Conservation (phyloP, 2,329 filamentous ascomycete genomes). For the Simplicillium aogashimaense region DNA sequence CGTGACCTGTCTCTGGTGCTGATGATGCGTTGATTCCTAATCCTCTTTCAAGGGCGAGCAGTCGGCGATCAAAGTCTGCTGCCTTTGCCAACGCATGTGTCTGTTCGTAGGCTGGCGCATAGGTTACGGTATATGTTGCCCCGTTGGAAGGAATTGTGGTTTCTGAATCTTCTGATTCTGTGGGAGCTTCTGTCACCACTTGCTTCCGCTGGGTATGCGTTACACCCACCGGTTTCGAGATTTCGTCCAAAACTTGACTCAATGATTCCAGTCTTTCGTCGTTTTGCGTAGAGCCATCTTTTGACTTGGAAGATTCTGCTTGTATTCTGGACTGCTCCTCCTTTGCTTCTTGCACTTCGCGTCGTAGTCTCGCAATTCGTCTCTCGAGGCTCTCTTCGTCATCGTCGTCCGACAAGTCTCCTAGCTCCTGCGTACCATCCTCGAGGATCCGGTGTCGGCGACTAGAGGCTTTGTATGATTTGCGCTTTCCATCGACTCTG, state of each 20-base stretch:
- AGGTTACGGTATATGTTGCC: conserved; percentile 55
- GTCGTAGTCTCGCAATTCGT: conserved; percentile 71
- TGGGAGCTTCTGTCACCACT: conserved; percentile 6
- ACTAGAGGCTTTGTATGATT: conserved; percentile 70
- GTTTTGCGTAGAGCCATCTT: conserved; percentile 32
- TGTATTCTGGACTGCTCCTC: conserved; percentile 47
- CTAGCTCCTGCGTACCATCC: conserved; percentile 57
- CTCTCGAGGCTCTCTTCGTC: conserved; percentile 63
- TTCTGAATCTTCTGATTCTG: conserved; percentile 12
- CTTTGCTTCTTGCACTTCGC: conserved; percentile 71
- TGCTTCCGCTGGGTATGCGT: conserved; percentile 3
- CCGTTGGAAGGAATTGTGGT: conserved; percentile 11
- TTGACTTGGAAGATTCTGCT: conserved; percentile 32
- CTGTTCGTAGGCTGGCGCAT: conserved; percentile 54
- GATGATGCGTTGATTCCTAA: conserved; percentile 68
- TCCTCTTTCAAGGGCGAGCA: conserved; percentile 68
- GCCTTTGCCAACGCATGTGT: conserved; percentile 67
- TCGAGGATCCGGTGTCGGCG: conserved; percentile 53
- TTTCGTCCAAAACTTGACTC: conserved; percentile 60
- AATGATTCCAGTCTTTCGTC: conserved; percentile 47
- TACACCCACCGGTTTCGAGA: conserved; percentile 29
- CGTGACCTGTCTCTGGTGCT: conserved; percentile 50
- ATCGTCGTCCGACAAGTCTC: conserved; percentile 67
- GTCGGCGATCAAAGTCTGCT: conserved; percentile 77
- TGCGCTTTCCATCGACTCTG: conserved; percentile 70